Percentiles rank a stretch among this genome's conserved stretches.
Conservation (phyloP, 2,329 filamentous ascomycete species). For the Cordyceps sp. region DNA sequence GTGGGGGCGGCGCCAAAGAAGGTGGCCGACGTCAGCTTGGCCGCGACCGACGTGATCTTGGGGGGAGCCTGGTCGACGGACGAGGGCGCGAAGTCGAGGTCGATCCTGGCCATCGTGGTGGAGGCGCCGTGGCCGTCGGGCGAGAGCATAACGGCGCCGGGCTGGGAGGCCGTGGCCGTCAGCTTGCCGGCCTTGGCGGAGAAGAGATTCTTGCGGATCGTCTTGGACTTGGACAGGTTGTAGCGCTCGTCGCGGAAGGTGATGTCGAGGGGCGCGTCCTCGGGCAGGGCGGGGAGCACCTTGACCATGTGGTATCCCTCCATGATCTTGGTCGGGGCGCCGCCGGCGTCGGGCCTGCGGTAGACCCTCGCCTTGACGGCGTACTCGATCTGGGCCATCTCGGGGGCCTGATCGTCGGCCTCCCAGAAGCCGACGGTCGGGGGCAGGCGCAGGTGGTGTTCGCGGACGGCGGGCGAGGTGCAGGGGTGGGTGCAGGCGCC, state of each 20-base stretch:
- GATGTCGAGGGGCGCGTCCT: constrained; percentile 34
- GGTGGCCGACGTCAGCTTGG: constrained; percentile 34
- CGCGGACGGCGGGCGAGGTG: constrained; percentile 25
- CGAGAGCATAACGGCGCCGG: constrained; percentile 30
- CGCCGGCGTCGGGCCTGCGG: constrained; percentile 6
- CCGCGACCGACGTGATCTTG: constrained; percentile 28
- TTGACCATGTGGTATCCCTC: constrained; percentile 28
- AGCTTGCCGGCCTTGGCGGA: constrained; percentile 32
- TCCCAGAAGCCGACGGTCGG: constrained; percentile 36
- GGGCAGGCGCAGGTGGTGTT: constrained; percentile 35
- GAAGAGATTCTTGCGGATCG: constrained; percentile 34
- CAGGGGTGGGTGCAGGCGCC: constrained; percentile 36
- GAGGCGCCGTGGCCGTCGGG: constrained; percentile 27
- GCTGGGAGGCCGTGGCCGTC: constrained; percentile 27
- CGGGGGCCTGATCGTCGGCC: constrained; percentile 35
- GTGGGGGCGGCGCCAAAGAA: constrained; percentile 32
- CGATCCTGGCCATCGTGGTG: constrained; percentile 24
- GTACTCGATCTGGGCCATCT: constrained; percentile 38
- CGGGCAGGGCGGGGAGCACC: constrained; percentile 31
- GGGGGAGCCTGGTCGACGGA: constrained; percentile 26
- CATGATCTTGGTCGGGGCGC: constrained; percentile 14
- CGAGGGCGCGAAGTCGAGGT: constrained; percentile 29
- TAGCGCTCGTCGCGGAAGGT: constrained; percentile 31
- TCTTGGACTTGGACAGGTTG: constrained; percentile 31
- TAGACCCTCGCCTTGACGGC: constrained; percentile 28